Base-by-base conservation (phyloP, 257 asterid genomes). In the Nicotiana tomentosiformis region DNA sequence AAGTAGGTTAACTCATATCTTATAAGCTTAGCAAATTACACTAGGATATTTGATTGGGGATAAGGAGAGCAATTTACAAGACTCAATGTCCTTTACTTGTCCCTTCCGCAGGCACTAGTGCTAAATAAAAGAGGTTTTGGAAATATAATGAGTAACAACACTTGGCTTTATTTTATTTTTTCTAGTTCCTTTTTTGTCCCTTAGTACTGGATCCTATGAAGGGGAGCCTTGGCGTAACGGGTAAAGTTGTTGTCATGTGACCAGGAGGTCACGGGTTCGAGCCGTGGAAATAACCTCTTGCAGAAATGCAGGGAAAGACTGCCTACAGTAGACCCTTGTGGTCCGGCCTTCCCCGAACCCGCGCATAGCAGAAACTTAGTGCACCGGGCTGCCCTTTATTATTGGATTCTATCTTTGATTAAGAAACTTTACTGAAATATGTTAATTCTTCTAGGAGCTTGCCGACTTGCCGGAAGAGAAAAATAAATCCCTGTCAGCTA, bases 361-460 rank as follows among this genome's bases (percentile, higher is more conserved):
- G 26, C 26, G 26, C 26, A 23, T 23, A 23, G 26, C 26, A 23
- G 26, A 1, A 23, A 23, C 26, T 23, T 23, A 23, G 26, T 23
- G 26, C 26, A 23, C 26, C 26, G 26, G 26, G 26, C 26, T 23
- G 26, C 26, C 26, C 26, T 23, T 23, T 14, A 3, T 76, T 74
- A 76, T 64, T 14, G 53, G 80, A 49, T 76, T 51, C 46, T 51
- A 76, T 51, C 29, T 76, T 76, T 33, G 26, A 37, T 76, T 80
- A 84, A 84, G 84, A 82, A 87, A 82, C 85, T 88, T 85, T 86
- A 88, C 84, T 84, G 84, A 78, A 86, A 89, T 86, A 77, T 89
- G 78, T 83, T 86, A 83, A 86, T 91, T 85, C 87, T 88, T 92
- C 85, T 93, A 94, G 99, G 98, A 96, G 89, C 89, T 91, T 86